Percentiles rank a stretch among this genome's conserved stretches.
Conservation (phyloP, 164 flowering plant genomes). For the Macadamia integrifolia region DNA sequence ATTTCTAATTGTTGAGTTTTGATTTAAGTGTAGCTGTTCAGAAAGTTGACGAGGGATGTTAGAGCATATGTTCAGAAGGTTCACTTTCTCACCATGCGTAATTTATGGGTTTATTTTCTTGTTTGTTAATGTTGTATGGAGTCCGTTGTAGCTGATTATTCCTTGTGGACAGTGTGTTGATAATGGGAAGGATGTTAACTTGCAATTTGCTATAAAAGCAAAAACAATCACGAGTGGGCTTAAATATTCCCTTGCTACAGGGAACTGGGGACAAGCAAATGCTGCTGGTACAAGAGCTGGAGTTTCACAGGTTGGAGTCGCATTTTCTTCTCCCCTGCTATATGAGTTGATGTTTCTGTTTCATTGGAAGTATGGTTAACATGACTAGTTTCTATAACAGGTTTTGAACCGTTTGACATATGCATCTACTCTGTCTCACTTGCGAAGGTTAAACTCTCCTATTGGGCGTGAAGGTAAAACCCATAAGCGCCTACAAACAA, state of each 20-base stretch:
- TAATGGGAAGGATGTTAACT: conserved; percentile 89
- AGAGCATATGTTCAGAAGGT: conserved; percentile 92
- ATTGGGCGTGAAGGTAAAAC: conserved; percentile 93
- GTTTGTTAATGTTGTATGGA: background rate
- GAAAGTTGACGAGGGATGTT: conserved; percentile 97
- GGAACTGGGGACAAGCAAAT: conserved; percentile 99
- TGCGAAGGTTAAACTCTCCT: conserved; percentile 91
- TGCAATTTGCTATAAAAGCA: conserved; percentile 96
- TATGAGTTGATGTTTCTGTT: background rate
- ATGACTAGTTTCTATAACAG: conserved; percentile 18
- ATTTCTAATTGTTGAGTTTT: conserved; percentile 8
- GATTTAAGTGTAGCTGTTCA: conserved; percentile 61
- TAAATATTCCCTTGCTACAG: conserved; percentile 96
- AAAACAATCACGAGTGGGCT: conserved; percentile 98
- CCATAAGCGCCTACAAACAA: background rate
- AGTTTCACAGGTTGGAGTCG: conserved; percentile 77
- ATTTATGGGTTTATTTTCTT: background rate
- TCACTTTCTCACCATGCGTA: background rate
- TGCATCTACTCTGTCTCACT: conserved; percentile 93
- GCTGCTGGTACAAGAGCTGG: conserved; percentile 99
- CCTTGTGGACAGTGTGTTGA: conserved; percentile 74
- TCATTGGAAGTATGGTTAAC: background rate
- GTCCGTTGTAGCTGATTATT: conserved; percentile 2
- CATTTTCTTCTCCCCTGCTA: background rate
- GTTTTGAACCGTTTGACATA: conserved; percentile 93